Base-by-base conservation (phyloP, 331 rosid species). In the Prunus yedoensis region DNA sequence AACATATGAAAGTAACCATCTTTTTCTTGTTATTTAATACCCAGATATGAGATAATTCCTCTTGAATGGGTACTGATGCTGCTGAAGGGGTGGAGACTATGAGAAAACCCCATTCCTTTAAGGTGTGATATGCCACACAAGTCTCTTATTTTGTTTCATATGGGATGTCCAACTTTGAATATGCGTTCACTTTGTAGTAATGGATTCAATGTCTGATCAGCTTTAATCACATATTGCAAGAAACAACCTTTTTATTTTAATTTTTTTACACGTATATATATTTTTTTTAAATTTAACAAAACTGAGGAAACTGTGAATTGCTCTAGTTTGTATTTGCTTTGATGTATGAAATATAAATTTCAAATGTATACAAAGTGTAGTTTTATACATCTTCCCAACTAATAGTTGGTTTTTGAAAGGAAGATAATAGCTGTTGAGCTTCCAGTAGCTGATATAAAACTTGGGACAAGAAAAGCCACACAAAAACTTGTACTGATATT, bases 11-110 rank as follows among this genome's bases (percentile, higher is more conserved):
- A 74, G 43, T 79, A 54, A 73, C 82, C 35, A 25, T 49, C 62
- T 68, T 77, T 79, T 69, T 57, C 61, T 54, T 64, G 71, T 71
- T 74, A 51, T 81, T 60, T 73, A 66, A 70, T 77, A 27, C 79
- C 73, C 80, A 83, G 97, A 80, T 76, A 41, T 46, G 69, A 75
- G 66, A 52, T 20, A 74, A 71, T 76, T 67, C 75, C 81, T 72
- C 59, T n/a, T 75, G 70, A 85, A 93, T 93, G 98, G 91, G 97
- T 80, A 84, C 90, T 81, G 93, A 87, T 88, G 77, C 58, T 43
- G 71, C 76, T 76, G 87, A 87, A 77, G 83, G 58, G 25, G 86
- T 20, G 49, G 89, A 71, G 74, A n/a, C 84, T 23, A 73, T 59
- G 76, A 85, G 78, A 54, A 79, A 65, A 71, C 66, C 76, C 23